These are phyloP conservation scores for Hortiboletus campestris DNA, from an alignment of 768 basidiomycete species.

Conservation along the genomic window DNA sequence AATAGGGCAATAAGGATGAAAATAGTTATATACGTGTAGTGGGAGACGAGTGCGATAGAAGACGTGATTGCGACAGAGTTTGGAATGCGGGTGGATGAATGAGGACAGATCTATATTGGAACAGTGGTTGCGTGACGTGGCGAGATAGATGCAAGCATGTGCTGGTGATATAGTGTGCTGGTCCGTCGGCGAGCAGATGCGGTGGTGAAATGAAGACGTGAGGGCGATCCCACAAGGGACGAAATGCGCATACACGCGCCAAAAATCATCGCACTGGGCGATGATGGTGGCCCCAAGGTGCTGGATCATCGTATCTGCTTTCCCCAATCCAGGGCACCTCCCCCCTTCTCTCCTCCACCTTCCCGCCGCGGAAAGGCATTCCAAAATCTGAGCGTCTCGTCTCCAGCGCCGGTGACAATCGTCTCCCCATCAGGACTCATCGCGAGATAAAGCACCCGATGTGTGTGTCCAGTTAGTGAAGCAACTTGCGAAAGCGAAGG, in stretches of 20 bases:
- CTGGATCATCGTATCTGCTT: conserved; percentile 47
- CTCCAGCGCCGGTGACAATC: conserved; percentile 96
- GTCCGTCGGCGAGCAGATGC: conserved; percentile 10
- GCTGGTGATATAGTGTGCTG: conserved; percentile 20
- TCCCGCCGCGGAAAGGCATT: conserved; percentile 89
- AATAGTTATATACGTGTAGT: conserved; percentile 28
- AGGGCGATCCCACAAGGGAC: not conserved
- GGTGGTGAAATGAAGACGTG: not conserved
- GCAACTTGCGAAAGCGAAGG: conserved; percentile 93
- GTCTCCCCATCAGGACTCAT: conserved; percentile 98
- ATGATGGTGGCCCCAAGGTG: not conserved
- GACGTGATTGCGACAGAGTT: conserved; percentile 15
- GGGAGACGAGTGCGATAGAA: not conserved
- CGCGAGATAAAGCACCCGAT: conserved; percentile 93
- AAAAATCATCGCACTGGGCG: not conserved
- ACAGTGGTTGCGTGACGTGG: conserved; percentile 15
- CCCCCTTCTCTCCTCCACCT: conserved; percentile 34
- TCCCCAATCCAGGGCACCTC: conserved; percentile 47
- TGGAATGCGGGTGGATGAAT: conserved; percentile 20
- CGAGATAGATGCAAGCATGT: conserved; percentile 29
- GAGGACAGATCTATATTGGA: conserved; percentile 21
- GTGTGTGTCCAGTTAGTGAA: conserved; percentile 90
- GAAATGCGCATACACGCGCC: conserved; percentile 6
- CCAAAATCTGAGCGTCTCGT: conserved; percentile 97
- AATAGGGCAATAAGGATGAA: conserved; percentile 26